Base-by-base conservation (phyloP, 108 stramenopile species). In the Parietichytrium sp. region DNA sequence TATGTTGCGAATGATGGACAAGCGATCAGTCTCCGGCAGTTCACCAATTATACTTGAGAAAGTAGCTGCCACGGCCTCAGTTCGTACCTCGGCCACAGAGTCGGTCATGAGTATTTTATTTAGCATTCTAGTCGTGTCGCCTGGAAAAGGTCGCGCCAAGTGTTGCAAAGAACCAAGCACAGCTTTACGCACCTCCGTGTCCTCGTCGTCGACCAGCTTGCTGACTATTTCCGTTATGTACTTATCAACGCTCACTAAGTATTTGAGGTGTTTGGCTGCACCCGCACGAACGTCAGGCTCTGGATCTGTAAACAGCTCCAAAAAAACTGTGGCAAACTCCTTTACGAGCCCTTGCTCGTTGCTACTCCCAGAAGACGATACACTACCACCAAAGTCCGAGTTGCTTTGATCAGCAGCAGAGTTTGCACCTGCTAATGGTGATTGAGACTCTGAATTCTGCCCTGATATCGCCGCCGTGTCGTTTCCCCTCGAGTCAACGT, bases 301-400 rank as follows among this genome's bases (percentile, higher is more conserved):
- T 15, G 61, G 61, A 25, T 72, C 61, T 42, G 61, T 23, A 42
- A 72, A 72, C 3, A 72, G 61, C 61, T 72, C 61, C 61, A 72
- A 45, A 25, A 72, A 72, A 3, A 42, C 29, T 25, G 36, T 33
- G 16, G 20, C 29, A 10, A 15, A 13, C 12, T 53, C 29, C 29
- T 53, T 29, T 8, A 15, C 52, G 52, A 27, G 27, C 49, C n/a
- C 49, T n/a, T 18, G 16, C 18, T n/a, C 49, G 49, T 50, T 50
- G 49, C 49, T 50, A 50, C 16, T 50, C 49, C 49, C 49, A 50
- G 49, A 50, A 18, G 18, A 16, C 49, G 49, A 50, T 18, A 18
- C 49, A 50, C 49, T n/a, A n/a, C 49, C 49, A n/a, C 49, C n/a
- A 27, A 29, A 23, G 6, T 2, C 52, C 8, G 6, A 20, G 20